phyloP scores from a whole-genome alignment of 2,329 filamentous ascomycete species.

The Cordyceps farinosa region DNA sequence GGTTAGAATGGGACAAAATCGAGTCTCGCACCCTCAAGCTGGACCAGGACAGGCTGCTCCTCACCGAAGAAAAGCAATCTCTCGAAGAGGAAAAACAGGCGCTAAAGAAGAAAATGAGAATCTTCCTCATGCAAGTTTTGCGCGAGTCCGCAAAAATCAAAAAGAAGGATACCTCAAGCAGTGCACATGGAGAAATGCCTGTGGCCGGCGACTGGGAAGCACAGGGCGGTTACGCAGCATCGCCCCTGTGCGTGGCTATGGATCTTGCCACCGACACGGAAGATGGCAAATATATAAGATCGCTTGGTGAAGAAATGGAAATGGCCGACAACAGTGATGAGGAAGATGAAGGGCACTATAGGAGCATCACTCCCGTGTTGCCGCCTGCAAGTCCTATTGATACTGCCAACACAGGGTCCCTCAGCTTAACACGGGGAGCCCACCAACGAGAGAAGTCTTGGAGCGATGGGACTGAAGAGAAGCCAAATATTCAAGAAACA shows the following conservation, averaged over 20 bases:
- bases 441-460: no score
- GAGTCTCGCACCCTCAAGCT: not conserved
- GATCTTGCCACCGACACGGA: not conserved
- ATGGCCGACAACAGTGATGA: no score
- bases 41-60: not conserved
- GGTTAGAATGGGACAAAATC: not conserved
- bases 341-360: not conserved
- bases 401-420: not conserved
- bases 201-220: not conserved
- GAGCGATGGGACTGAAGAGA: not conserved
- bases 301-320: not conserved
- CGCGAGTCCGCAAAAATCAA: not conserved
- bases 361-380: not conserved
- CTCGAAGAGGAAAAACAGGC: not conserved
- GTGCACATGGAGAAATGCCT: not conserved
- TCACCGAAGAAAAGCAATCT: not conserved
- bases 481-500: no score
- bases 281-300: no score
- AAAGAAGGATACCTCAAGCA: not conserved
- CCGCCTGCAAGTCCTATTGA: not conserved
- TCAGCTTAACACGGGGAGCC: not conserved
- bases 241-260: no score
- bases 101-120: no score
- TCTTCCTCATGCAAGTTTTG: not conserved
- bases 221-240: not conserved